Base-by-base conservation (phyloP, 2,329 filamentous ascomycete genomes). In the Alternaria sp. region DNA sequence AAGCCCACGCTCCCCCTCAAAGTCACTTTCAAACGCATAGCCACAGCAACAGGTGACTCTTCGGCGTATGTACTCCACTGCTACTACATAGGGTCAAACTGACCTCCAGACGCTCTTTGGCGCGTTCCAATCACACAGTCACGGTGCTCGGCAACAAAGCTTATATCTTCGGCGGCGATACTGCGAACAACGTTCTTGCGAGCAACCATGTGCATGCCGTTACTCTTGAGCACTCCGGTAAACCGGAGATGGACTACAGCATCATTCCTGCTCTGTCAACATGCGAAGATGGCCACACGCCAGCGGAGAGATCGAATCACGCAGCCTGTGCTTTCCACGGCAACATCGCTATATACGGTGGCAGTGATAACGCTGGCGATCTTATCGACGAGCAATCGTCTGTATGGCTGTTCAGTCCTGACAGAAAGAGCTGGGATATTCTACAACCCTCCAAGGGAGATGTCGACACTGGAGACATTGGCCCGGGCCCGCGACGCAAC, bases 111-210 rank as follows among this genome's bases (percentile, higher is more conserved):
- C 77, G 67, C 56, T 77, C 71, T 30, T 52, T 80, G 47, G 73
- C 70, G 17, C 67, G 78, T 6, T 76, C 74, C n/a, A 77, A 80
- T 52, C 81, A 83, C 60, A 80, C 77, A 6, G 57, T 83, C 21
- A 81, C 77, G 1, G 72, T 82, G 1, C 69, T 83, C 30, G 68
- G 73, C 43, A 78, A 82, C 67, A 82, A 81, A 65, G 81, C 81
- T 6, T 83, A 81, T 66, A 78, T 84, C 23, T 83, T 83, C 59
- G 82, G 82, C 40, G 82, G 82, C 50, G 73, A 77, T 36, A 80
- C 77, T 23, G 65, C 73, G 2, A 69, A 73, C 7, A 75, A 74
- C n/a, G 69, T 74, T 25, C 62, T 82, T 13, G 80, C 81, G 5
- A 79, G 77, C 58, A 83, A 79, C 53, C 82, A 84, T 13, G 74